These are phyloP conservation scores for Gentiana dahurica DNA, from an alignment of 257 asterid species.

Conservation along the genomic window DNA sequence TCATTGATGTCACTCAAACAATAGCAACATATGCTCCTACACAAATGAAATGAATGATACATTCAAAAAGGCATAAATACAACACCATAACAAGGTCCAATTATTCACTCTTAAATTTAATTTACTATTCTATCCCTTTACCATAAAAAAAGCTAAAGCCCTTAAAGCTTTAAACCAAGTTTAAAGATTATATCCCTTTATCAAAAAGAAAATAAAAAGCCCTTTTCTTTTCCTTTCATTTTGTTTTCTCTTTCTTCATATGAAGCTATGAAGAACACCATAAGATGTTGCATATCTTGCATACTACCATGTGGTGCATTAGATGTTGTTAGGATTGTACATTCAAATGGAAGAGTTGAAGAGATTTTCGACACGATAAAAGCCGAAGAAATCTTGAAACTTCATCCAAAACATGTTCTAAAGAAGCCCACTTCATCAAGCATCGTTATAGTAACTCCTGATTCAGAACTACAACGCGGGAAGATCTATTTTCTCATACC, in stretches of 20 bases:
- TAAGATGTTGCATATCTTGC: constrained; percentile 98
- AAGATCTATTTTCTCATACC: constrained; percentile 92
- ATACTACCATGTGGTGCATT: constrained; percentile 96
- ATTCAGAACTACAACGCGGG: constrained; percentile 75
- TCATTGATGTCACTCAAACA: constrained; percentile 16
- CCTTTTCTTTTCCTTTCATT: constrained; percentile 3
- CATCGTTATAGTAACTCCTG: constrained; percentile 68
- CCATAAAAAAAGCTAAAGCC: constrained; percentile 4
- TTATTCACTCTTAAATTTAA: constrained; percentile 26
- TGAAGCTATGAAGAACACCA: constrained; percentile 46
- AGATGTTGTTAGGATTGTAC: constrained; percentile 88
- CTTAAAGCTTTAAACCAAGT: constrained; percentile 7
- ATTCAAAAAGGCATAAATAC: constrained; percentile 55
- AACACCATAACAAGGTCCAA: constrained; percentile 24
- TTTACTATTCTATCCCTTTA: constrained; percentile 30
- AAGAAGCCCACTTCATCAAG: constrained; percentile 62
- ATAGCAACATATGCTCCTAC: not conserved
- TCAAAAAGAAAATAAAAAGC: constrained; percentile 19
- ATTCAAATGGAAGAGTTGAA: constrained; percentile 72
- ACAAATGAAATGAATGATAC: constrained; percentile 28
- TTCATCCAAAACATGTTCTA: constrained; percentile 74
- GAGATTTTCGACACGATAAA: constrained; percentile 56
- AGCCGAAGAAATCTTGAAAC: constrained; percentile 73
- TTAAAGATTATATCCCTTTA: constrained; percentile 5
- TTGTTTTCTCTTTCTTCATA: not conserved